Percentiles rank a stretch among this genome's conserved stretches.
phyloP scores from a whole-genome alignment of 225 moss, liverwort and hornwort genomes.

The Marchantia polymorpha region DNA sequence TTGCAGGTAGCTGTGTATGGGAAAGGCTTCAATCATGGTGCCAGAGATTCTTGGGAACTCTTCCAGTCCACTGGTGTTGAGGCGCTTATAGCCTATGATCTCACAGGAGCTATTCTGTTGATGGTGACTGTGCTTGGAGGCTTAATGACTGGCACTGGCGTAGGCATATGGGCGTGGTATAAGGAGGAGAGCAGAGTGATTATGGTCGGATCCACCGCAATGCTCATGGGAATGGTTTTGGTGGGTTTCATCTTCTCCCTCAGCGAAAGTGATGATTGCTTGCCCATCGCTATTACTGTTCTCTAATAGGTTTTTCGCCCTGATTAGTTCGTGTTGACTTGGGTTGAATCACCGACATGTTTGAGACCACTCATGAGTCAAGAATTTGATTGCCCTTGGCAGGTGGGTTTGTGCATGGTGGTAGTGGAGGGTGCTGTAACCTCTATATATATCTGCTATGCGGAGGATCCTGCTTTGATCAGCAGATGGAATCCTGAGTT shows the following conservation, averaged over 20 bases:
- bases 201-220: constrained; percentile 50
- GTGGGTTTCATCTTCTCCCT: constrained; percentile 19
- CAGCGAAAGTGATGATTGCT: not conserved
- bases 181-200: constrained; percentile 33
- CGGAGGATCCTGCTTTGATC: constrained; percentile 45
- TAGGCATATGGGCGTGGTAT: constrained; percentile 49
- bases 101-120: constrained; percentile 47
- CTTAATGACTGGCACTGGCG: constrained; percentile 46
- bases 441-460: constrained; percentile 53
- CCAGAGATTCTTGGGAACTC: constrained; percentile 57
- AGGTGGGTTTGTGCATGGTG: constrained; percentile 49
- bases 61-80: constrained; percentile 56
- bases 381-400: not conserved
- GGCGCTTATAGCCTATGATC: constrained; percentile 55
- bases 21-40: constrained; percentile 47
- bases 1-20: constrained; percentile 49
- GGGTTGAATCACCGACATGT: not conserved
- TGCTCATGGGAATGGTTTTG: constrained; percentile 58
- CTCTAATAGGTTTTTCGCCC: no score
- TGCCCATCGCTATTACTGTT: no score
- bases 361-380: not conserved
- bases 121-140: constrained; percentile 54
- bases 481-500: constrained; percentile 49
- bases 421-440: constrained; percentile 53
- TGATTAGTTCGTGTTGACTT: no score